These are phyloP conservation scores for Apiospora sp. DNA, from an alignment of 2,329 filamentous ascomycete genomes.

Conservation along the genomic window DNA sequence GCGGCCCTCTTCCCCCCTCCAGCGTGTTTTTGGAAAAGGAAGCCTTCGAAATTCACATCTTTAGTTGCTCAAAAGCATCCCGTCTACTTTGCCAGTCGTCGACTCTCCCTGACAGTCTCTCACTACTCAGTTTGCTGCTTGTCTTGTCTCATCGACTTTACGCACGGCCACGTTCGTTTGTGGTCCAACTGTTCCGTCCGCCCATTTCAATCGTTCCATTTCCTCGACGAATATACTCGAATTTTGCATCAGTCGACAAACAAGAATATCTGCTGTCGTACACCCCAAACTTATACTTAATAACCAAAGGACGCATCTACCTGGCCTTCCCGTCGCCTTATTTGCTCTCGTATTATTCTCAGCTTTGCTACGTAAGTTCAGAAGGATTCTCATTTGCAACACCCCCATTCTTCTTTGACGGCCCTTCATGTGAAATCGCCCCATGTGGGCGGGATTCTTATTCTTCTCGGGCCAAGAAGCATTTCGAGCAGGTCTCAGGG, in stretches of 20 bases:
- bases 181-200: conserved; percentile 14
- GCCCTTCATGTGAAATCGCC: conserved; percentile 5
- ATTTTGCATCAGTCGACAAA: neutral
- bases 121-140: conserved; percentile 11
- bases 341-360: neutral
- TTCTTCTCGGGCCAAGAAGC: neutral
- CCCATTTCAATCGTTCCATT: conserved; percentile 18
- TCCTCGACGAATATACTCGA: conserved; percentile 12
- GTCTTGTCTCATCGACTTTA: neutral
- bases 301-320: neutral
- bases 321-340: neutral
- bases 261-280: neutral
- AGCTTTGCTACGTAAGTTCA: conserved; percentile 15
- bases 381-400: neutral
- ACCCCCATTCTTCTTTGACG: neutral
- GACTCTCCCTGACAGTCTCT: neutral
- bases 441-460: neutral
- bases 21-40: neutral
- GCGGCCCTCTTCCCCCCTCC: neutral
- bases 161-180: conserved; percentile 20
- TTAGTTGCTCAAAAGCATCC: neutral
- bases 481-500: neutral
- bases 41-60: neutral
- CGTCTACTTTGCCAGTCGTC: conserved; percentile 4
- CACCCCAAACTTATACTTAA: conserved; percentile 11